A percentile compares a stretch with the other conserved stretches of the same genome.
phyloP scores from a whole-genome alignment of 768 basidiomycete species.

The Trametes villosa region DNA sequence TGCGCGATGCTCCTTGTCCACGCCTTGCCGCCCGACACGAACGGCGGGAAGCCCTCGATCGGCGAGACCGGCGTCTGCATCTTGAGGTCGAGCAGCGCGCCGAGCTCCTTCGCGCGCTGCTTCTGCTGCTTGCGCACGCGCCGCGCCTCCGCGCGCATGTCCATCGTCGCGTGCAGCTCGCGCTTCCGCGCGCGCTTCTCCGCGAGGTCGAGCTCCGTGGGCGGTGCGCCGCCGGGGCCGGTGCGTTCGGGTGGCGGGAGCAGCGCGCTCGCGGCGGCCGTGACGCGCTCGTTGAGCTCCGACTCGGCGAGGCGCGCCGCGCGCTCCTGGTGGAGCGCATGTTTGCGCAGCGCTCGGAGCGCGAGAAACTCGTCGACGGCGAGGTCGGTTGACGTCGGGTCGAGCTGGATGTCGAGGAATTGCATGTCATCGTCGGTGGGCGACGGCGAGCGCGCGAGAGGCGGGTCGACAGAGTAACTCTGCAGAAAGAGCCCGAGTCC shows the following conservation, averaged over 20 bases:
- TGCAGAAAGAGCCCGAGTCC: slow-evolving; percentile 33
- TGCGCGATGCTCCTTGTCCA: slow-evolving; percentile 39
- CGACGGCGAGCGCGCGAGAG: slow-evolving; percentile 31
- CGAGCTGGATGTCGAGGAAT: slow-evolving; percentile 33
- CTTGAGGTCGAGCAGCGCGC: slow-evolving; percentile 60
- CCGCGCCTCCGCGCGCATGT: slow-evolving; percentile 47
- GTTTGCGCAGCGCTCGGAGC: slow-evolving; percentile 26
- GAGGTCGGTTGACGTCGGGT: slow-evolving; percentile 22
- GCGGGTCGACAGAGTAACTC: slow-evolving; percentile 25
- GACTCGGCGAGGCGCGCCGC: slow-evolving; percentile 28
- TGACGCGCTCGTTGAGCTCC: slow-evolving; percentile 35
- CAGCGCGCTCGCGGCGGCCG: slow-evolving; percentile 34
- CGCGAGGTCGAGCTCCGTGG: slow-evolving; percentile 34
- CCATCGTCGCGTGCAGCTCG: slow-evolving; percentile 42
- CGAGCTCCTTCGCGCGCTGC: slow-evolving; percentile 59
- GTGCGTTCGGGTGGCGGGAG: slow-evolving; percentile 34
- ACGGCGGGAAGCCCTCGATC: slow-evolving; percentile 18
- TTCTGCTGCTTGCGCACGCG: slow-evolving; percentile 53
- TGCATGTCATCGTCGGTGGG: slow-evolving; percentile 34
- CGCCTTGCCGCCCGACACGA: slow-evolving; percentile 28
- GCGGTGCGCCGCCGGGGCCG: slow-evolving; percentile 44
- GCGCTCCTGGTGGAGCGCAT: slow-evolving; percentile 28
- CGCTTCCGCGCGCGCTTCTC: slow-evolving; percentile 31
- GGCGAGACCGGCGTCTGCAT: slow-evolving; percentile 37
- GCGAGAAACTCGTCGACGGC: slow-evolving; percentile 31